A percentile compares a stretch with the other conserved stretches of the same genome.
Evolutionary conservation across 1,139 yeast species (phyloP).

Genomic region (Geotrichum phurueaensis): DNA sequence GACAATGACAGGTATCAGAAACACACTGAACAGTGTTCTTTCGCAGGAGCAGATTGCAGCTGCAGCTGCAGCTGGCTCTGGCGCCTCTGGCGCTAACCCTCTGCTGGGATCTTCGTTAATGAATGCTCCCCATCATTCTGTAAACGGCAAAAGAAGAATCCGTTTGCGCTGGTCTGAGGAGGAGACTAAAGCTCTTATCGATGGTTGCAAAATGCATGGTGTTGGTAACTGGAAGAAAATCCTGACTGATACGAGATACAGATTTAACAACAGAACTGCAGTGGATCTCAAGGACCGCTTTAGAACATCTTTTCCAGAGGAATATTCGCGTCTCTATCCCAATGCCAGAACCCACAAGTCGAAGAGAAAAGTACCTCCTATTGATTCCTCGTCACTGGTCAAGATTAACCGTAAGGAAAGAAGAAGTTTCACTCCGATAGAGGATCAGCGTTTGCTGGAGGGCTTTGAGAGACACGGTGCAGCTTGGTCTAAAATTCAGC

Average conservation of each 20-base stretch:
- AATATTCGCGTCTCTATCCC: conserved; percentile 40
- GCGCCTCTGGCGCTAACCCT: neutral
- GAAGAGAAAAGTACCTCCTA: conserved; percentile 24
- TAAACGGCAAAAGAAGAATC: conserved; percentile 31
- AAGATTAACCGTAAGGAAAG: conserved; percentile 43
- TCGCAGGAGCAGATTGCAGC: conserved; percentile 7
- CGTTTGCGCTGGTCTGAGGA: conserved; percentile 40
- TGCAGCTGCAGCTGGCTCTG: conserved; percentile 3
- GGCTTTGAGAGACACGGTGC: conserved; percentile 75
- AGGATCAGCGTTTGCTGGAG: conserved; percentile 61
- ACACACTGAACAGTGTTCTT: neutral
- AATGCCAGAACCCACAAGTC: conserved; percentile 42
- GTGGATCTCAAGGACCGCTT: conserved; percentile 40
- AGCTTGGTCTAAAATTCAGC: conserved; percentile 77
- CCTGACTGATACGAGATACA: conserved; percentile 37
- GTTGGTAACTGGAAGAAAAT: conserved; percentile 46
- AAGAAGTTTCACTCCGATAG: conserved; percentile 54
- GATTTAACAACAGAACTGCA: conserved; percentile 42
- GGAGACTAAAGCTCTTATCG: conserved; percentile 40
- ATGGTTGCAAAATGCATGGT: conserved; percentile 41
- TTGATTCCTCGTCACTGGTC: conserved; percentile 26
- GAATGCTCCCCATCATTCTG: conserved; percentile 17
- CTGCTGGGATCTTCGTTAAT: conserved; percentile 6
- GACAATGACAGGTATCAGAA: conserved; percentile 1
- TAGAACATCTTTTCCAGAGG: conserved; percentile 43